These are phyloP conservation scores for Xylaria sp. DNA, from an alignment of 2,329 filamentous ascomycete species.

Conservation along the genomic window DNA sequence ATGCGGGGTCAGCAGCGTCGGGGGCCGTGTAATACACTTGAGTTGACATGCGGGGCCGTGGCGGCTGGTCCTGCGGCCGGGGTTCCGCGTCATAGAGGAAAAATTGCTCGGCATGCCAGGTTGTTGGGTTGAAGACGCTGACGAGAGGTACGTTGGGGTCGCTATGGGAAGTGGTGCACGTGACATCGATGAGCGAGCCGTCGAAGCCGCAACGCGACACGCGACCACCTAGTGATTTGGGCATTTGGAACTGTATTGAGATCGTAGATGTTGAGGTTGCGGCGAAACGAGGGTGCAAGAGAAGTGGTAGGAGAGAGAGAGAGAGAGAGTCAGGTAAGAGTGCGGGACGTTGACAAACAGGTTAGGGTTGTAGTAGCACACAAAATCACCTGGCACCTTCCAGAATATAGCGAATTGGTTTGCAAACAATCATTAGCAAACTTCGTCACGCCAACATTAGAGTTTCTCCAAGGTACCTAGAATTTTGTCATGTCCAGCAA, in stretches of 20 bases:
- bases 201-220: not conserved
- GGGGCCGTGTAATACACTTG: slow-evolving; percentile 25
- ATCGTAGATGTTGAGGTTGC: not conserved
- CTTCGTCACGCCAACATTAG: too few relatives aligned
- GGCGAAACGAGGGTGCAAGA: not conserved
- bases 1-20: slow-evolving; percentile 14
- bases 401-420: not conserved
- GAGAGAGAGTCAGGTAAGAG: not conserved
- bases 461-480: not conserved
- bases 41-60: slow-evolving; percentile 16
- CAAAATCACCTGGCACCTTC: not conserved
- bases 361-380: not conserved
- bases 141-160: slow-evolving; percentile 21
- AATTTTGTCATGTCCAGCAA: not conserved
- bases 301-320: not conserved
- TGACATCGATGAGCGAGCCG: not conserved
- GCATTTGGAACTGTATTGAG: not conserved
- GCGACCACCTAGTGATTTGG: not conserved
- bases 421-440: too few relatives aligned
- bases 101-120: not conserved
- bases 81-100: not conserved
- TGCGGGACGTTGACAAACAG: not conserved
- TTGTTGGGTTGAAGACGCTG: not conserved
- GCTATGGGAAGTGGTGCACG: slow-evolving; percentile 10
- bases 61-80: not conserved